Evolutionary conservation across 345 rosid genomes (phyloP).

Genomic region (Punica granatum): DNA sequence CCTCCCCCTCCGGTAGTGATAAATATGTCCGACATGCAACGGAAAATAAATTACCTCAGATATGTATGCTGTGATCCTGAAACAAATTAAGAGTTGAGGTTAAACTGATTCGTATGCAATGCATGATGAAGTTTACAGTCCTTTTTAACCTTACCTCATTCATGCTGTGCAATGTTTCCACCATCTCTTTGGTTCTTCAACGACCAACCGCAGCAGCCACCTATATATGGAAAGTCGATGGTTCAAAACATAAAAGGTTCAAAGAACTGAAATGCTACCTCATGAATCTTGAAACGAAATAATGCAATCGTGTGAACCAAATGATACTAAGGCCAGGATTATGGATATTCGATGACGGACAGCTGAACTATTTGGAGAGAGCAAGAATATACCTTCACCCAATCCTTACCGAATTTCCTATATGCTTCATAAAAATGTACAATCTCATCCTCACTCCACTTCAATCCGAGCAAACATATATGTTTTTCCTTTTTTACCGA

Average conservation of each 20-base stretch:
- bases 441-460: not conserved
- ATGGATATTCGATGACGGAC: not conserved
- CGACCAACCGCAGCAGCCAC: not conserved
- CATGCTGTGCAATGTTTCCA: not conserved
- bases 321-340: too few species aligned
- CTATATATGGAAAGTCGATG: not conserved
- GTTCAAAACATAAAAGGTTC: too few species aligned
- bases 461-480: not conserved
- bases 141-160: not conserved
- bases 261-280: too few species aligned
- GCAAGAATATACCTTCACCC: not conserved
- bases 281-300: too few species aligned
- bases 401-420: not conserved
- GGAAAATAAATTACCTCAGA: not conserved
- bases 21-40: not conserved
- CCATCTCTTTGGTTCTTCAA: not conserved
- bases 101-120: not conserved
- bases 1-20: not conserved
- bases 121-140: not conserved
- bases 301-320: too few species aligned
- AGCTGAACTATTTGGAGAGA: not conserved
- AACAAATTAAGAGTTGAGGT: not conserved
- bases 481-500: too few species aligned
- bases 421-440: not conserved
- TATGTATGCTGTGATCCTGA: not conserved